Evolutionary conservation across 1,284 basidiomycete species (phyloP).

Genomic region (Rhizoctonia solani): DNA sequence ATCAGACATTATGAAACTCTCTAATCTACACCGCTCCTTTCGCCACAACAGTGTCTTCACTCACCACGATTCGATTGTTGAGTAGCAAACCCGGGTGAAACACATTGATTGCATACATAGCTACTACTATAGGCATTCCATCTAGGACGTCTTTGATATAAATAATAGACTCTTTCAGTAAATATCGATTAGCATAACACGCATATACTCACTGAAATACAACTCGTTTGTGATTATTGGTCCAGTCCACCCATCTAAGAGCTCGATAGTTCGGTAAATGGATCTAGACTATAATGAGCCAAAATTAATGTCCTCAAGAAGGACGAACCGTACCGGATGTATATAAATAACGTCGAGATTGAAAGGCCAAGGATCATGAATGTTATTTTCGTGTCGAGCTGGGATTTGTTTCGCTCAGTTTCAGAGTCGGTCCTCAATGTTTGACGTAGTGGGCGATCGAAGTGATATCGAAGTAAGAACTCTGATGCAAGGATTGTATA

Average conservation of each 20-base stretch:
- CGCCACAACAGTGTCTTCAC: too few relatives aligned
- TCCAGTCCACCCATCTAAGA: conserved; percentile 45
- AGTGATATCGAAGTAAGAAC: conserved; percentile 41
- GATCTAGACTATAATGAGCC: conserved; percentile 38
- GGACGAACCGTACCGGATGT: conserved; percentile 41
- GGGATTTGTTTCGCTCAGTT: not conserved
- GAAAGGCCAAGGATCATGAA: conserved; percentile 39
- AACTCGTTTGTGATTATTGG: conserved; percentile 44
- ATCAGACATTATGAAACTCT: too few relatives aligned
- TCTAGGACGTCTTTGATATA: conserved; percentile 38
- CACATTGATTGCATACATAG: conserved; percentile 38
- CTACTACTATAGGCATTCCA: conserved; percentile 39
- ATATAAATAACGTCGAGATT: conserved; percentile 43
- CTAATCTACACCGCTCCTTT: too few relatives aligned
- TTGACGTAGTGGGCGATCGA: conserved; percentile 38
- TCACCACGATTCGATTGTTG: not conserved
- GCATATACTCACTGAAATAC: conserved; percentile 42
- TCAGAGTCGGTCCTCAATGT: conserved; percentile 36
- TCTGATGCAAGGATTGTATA: conserved; percentile 42
- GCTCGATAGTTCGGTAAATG: conserved; percentile 47
- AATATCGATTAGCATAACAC: not conserved
- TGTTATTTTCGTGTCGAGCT: conserved; percentile 21
- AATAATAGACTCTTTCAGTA: not conserved
- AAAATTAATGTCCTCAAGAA: not conserved
- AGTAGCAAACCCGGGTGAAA: conserved; percentile 37